Base-by-base conservation (phyloP, 75 land plant genomes). In the Gnetum montanum region DNA sequence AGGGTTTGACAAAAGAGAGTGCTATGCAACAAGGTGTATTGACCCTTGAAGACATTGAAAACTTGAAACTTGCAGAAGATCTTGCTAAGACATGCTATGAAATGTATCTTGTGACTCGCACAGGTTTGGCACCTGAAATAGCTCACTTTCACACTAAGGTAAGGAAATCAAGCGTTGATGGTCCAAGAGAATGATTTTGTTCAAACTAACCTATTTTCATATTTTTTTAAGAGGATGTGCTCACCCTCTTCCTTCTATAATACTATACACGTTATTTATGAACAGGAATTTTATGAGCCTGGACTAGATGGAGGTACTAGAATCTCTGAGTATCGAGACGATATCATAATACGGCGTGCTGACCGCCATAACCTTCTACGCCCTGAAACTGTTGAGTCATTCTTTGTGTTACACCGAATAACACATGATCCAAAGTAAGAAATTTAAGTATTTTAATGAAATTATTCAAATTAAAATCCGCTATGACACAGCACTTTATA, bases 311-410 rank as follows among this genome's bases (percentile, higher is more conserved):
- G 98, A 59, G 98, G 98, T 8, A 94, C 83, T 31, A 70, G 70
- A 63, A 78, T 67, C 56, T 81, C 96, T 5, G 70, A 82, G 37
- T 94, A 70, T 59, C 46, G 68, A 31, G 60, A 89, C 60, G 98
- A 94, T 51, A 82, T 94, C 34, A 69, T 83, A 49, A 90, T 94
- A 44, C 79, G 81, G 47, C 70, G 43, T 59, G 68, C 67, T 40
- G 98, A 94, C 53, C 84, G 88, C 15, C 98, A 94, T 69, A 94
- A 90, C 66, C 90, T 94, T 62, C 54, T 94, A 31, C 98, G 96
- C 10, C 98, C 98, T 40, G 98, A 94, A 71, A 94, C 96, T 24
- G 98, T 94, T 36, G 98, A 94, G 61, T 94, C 98, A 3, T 49
- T 94, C 34, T 94, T 94, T 71, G 70, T 94, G 23, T 65, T 94